Conservation (phyloP, 2,329 filamentous ascomycete species). For the Mycogone perniciosa region DNA sequence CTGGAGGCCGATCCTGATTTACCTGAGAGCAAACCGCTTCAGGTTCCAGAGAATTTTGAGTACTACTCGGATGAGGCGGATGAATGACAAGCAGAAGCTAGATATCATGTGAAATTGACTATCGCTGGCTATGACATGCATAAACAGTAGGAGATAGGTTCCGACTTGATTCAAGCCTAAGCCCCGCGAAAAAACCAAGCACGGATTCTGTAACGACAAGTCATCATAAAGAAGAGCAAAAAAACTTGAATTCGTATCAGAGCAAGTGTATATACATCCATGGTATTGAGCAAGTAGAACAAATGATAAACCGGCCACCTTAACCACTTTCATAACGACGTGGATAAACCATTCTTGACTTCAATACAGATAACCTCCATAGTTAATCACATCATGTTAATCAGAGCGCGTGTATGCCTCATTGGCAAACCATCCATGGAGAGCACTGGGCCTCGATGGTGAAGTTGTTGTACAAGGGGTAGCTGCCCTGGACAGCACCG, state of each 20-base stretch:
- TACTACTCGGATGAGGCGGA: constrained; percentile 27
- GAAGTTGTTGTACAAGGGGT: constrained; percentile 33
- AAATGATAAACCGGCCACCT: constrained; percentile 10
- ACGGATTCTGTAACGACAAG: neutral
- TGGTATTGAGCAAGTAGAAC: constrained; percentile 12
- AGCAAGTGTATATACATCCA: constrained; percentile 12
- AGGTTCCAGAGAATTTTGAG: constrained; percentile 27
- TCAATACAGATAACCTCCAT: constrained; percentile 10
- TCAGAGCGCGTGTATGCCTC: constrained; percentile 1
- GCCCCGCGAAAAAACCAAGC: neutral
- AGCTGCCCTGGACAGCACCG: constrained; percentile 32
- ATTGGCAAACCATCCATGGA: constrained; percentile 33
- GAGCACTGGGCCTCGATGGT: constrained; percentile 32
- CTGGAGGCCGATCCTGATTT: constrained; percentile 22
- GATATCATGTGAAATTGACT: too few relatives aligned
- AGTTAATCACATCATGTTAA: neutral
- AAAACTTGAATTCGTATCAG: constrained; percentile 7
- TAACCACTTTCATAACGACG: constrained; percentile 9
- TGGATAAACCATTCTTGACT: constrained; percentile 2
- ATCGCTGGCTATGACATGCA: neutral
- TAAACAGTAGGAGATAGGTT: neutral
- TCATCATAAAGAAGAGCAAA: neutral
- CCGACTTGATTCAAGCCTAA: neutral
- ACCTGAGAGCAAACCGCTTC: constrained; percentile 20
- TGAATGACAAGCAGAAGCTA: neutral